Conservation (phyloP, 371 early-diverging fungal genomes). For the Mucor velutinosus region DNA sequence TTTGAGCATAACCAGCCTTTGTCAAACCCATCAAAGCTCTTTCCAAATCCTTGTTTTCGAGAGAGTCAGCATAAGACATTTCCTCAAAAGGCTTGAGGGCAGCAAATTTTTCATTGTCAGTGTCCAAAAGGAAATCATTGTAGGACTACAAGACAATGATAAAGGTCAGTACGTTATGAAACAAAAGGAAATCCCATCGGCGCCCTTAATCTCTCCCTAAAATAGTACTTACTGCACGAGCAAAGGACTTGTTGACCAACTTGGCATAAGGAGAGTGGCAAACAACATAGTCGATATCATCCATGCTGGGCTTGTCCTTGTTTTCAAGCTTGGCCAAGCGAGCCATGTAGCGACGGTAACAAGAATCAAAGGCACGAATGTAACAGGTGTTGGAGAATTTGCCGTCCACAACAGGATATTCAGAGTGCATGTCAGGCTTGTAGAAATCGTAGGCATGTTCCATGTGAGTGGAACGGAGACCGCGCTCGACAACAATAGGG, state of each 20-base stretch:
- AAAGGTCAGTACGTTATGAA: neutral
- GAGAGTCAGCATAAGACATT: constrained; percentile 71
- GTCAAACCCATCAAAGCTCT: constrained; percentile 83
- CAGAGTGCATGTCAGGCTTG: constrained; percentile 96
- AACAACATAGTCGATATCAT: constrained; percentile 79
- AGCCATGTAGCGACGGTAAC: constrained; percentile 82
- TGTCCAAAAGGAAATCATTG: constrained; percentile 87
- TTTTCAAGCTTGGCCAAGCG: constrained; percentile 62
- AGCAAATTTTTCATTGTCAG: constrained; percentile 66
- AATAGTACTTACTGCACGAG: constrained; percentile 60
- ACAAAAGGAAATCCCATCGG: neutral
- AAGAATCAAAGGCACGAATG: constrained; percentile 86
- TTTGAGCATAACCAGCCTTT: constrained; percentile 73
- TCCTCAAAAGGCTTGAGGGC: constrained; percentile 61
- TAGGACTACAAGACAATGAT: constrained; percentile 47
- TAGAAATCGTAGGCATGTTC: constrained; percentile 97
- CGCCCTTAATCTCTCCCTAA: neutral
- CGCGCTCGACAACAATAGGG: constrained; percentile 90
- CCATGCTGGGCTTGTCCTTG: constrained; percentile 60
- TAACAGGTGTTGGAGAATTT: constrained; percentile 92
- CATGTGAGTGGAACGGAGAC: constrained; percentile 91
- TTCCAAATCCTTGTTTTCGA: constrained; percentile 86
- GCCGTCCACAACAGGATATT: constrained; percentile 97
- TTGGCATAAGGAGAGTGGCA: constrained; percentile 98
- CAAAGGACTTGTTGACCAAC: constrained; percentile 94